Evolutionary conservation across 768 basidiomycete species (phyloP), one percentile per base, ranked within the genome.

Genomic region (Lentinula edodes): DNA sequence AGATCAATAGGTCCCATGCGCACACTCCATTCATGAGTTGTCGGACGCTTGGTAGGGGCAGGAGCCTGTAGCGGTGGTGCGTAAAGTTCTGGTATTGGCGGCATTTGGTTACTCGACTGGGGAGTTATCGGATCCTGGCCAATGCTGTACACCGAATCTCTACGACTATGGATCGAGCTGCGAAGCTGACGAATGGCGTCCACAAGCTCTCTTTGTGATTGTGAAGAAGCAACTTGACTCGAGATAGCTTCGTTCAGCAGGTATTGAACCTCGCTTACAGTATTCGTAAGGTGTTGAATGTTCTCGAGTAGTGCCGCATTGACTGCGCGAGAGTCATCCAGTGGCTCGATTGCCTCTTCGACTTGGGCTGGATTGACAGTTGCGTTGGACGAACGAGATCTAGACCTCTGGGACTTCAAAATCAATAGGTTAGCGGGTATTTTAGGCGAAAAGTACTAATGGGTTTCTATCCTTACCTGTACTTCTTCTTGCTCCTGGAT

Each of bases 401-500:
- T 10, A 13, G 43, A 45, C 18, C 46, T 48, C 53, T 20, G 51
- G 39, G 38, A 54, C 36, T 38, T 9, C 23, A 23, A 41, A 23
- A 41, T 12, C 36, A 6, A 20, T 12, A 34, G 13, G n/a, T 35
- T 12, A 38, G n/a, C 5, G 12, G 10, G 20, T 23, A 7, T 16
- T 35, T 10, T 38, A 39, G 35, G 16, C 8, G 10, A 13, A 20
- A 20, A 20, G 18, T 12, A 39, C 5, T 13, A 35, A 20, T 39
- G 10, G 18, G 3, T 3, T 20, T 38, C 53, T 3, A 28, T 28
- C 28, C 28, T 9, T 39, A 54, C 53, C 34, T 54, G 35, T 34
- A 13, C 55, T 34, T 38, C 39, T 9, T 56, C 55, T 34, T 56
- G 39, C 35, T 59, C 59, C 35, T 76, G 10, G 63, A 80, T 56